Percentiles rank a stretch among this genome's conserved stretches.
Evolutionary conservation across 1,139 yeast genomes (phyloP).

Genomic region (Saccharomyces hybrid): DNA sequence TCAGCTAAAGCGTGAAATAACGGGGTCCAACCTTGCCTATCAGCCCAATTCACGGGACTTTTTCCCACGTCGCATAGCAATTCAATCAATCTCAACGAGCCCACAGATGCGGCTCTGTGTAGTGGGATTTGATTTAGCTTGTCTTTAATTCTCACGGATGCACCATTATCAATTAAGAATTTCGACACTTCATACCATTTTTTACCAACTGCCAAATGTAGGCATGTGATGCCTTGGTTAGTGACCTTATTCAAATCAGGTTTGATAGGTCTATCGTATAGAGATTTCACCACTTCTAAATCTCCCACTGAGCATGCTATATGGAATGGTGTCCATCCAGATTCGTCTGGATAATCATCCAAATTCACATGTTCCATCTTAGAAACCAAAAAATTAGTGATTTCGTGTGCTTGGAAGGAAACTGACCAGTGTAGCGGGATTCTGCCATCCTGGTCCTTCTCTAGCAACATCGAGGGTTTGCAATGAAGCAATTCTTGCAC

Average conservation of each 20-base stretch:
- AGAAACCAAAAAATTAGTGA: slow-evolving; percentile 35
- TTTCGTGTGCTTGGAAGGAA: slow-evolving; percentile 49
- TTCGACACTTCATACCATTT: slow-evolving; percentile 48
- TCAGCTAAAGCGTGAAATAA: slow-evolving; percentile 89
- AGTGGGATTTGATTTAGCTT: slow-evolving; percentile 57
- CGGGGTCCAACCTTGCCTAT: slow-evolving; percentile 74
- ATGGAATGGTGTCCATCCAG: slow-evolving; percentile 88
- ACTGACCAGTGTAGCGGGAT: slow-evolving; percentile 90
- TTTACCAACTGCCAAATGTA: slow-evolving; percentile 74
- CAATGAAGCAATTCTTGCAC: slow-evolving; percentile 18
- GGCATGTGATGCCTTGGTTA: slow-evolving; percentile 56
- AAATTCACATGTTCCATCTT: slow-evolving; percentile 42
- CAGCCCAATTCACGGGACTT: slow-evolving; percentile 63
- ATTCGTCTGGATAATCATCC: slow-evolving; percentile 62
- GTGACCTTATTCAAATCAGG: slow-evolving; percentile 50
- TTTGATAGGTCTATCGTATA: slow-evolving; percentile 36
- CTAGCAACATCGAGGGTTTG: not conserved
- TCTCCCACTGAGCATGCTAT: slow-evolving; percentile 73
- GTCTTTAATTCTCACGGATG: slow-evolving; percentile 61
- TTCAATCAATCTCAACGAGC: slow-evolving; percentile 51
- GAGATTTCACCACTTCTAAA: slow-evolving; percentile 41
- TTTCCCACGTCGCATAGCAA: slow-evolving; percentile 36
- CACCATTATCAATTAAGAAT: slow-evolving; percentile 46
- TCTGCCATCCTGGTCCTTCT: slow-evolving; percentile 64
- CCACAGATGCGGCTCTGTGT: slow-evolving; percentile 80